Evolutionary conservation across 495 filamentous ascomycete genomes (phyloP), one percentile per base, ranked within the genome.

Genomic region (Evernia prunastri): DNA sequence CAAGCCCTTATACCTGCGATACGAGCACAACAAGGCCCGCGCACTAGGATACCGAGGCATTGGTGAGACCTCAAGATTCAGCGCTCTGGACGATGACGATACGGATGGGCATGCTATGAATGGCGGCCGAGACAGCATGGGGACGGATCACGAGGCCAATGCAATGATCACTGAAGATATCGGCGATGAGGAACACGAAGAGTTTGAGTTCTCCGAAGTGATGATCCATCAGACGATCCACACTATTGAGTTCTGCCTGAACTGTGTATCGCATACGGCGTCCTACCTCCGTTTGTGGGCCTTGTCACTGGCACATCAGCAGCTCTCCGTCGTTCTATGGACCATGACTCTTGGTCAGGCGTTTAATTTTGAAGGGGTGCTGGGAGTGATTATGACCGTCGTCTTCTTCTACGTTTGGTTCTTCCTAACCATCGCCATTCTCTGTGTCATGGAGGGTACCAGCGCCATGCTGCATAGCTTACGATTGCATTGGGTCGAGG

Each of bases 191-290:
- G 89, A 88, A 64, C 90, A 96, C 69, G 95, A 91, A 70, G 94
- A 97, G 70, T 99, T 99, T 73, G 94, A 97, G 65, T 97, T 97
- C 72, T 81, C 84, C 40, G 94, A 99, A 69, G 80, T 91, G 67
- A 96, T 97, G 90, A 99, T 99, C 71, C 94, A 99, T 75, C 94
- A 99, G 74, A 88, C 96, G 72, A 98, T 98, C 72, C 94, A 98
- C 77, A 98, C 94, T 29, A 97, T 98, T 70, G 94, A 98, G 80
- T 99, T 99, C 79, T 97, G 94, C 76, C 83, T 99, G 67, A 97
- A 97, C 79, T 97, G 92, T 78, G 93, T 99, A 69, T 97, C 94
- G 9, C 94, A 99, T 78, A 99, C 94, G 6, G 94, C 94, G 13
- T 97, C 95, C 9, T 99, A 99, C 77, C 88, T 99, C 47, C 94